Percentiles rank a stretch among this genome's conserved stretches.
Evolutionary conservation across 371 early-diverging fungal species (phyloP).

Genomic region (Apophysomyces elegans): DNA sequence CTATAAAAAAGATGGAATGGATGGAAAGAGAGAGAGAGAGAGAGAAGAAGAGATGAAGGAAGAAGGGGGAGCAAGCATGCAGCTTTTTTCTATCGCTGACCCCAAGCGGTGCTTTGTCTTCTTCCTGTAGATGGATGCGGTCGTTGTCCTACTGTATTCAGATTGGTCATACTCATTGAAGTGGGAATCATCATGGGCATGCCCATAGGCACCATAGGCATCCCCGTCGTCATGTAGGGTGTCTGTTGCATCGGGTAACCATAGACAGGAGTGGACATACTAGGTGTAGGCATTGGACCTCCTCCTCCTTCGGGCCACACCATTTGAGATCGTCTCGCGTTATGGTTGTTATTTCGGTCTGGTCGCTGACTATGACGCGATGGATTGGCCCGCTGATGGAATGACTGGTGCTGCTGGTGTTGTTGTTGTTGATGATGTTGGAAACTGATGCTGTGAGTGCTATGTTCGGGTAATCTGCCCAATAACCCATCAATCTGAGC

Average conservation of each 20-base stretch:
- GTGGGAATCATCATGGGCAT: neutral
- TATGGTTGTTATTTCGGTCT: slow-evolving; percentile 1
- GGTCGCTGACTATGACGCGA: slow-evolving; percentile 8
- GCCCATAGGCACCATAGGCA: slow-evolving; percentile 7
- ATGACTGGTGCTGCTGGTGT: neutral
- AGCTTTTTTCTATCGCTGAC: neutral
- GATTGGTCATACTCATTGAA: neutral
- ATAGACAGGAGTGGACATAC: slow-evolving; percentile 2
- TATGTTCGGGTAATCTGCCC: slow-evolving; percentile 30
- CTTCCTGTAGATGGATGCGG: neutral
- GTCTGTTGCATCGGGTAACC: slow-evolving; percentile 2
- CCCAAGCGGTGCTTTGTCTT: slow-evolving; percentile 1
- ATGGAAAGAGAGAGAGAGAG: neutral
- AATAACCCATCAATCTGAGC: slow-evolving; percentile 39
- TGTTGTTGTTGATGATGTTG: slow-evolving; percentile 34
- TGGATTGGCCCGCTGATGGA: neutral
- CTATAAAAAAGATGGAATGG: no score
- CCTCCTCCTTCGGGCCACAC: neutral
- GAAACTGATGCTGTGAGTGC: slow-evolving; percentile 33
- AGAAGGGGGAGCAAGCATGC: neutral
- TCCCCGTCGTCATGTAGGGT: slow-evolving; percentile 7
- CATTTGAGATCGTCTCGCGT: slow-evolving; percentile 14
- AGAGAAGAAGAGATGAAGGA: neutral
- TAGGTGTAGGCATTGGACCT: slow-evolving; percentile 5
- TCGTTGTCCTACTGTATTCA: neutral